Percentiles rank a stretch among this genome's conserved stretches.
phyloP scores from a whole-genome alignment of 306 rosid genomes.

The Astragalus membranaceus region DNA sequence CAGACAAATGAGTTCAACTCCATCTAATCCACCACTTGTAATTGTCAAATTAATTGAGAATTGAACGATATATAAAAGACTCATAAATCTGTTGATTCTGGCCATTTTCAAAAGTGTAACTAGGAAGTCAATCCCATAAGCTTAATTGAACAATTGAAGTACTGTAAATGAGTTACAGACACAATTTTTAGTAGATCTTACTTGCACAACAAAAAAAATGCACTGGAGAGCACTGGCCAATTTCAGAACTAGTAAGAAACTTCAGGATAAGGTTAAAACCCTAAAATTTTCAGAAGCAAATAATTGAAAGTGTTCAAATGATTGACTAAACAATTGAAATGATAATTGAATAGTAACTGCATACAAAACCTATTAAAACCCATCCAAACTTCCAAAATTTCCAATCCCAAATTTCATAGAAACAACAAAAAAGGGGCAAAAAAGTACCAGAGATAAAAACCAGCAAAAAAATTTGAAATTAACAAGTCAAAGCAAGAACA shows the following conservation, averaged over 20 bases:
- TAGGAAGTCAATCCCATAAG: neutral
- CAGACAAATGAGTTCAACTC: conserved; percentile 1
- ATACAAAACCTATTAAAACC: conserved; percentile 3
- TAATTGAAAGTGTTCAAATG: neutral
- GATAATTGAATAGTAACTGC: neutral
- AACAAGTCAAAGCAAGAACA: conserved; percentile 15
- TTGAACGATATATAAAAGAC: neutral
- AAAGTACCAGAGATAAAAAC: conserved; percentile 17
- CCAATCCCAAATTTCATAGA: neutral
- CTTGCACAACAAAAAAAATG: neutral
- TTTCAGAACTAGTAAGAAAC: conserved; percentile 8
- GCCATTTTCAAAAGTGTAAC: conserved; percentile 10
- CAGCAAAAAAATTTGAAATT: neutral
- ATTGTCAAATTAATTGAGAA: neutral
- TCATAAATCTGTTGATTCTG: neutral
- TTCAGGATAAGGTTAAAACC: conserved; percentile 19
- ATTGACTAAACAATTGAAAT: neutral
- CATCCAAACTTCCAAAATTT: conserved; percentile 2
- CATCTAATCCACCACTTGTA: neutral
- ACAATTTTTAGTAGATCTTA: conserved; percentile 6
- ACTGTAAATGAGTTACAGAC: neutral
- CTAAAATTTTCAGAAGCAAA: conserved; percentile 15
- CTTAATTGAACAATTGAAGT: conserved; percentile 1
- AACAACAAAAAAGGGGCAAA: conserved; percentile 6
- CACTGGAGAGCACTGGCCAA: neutral